These are phyloP conservation scores for Pseudocercospora ulei DNA, from an alignment of 2,329 filamentous ascomycete genomes.

Conservation along the genomic window DNA sequence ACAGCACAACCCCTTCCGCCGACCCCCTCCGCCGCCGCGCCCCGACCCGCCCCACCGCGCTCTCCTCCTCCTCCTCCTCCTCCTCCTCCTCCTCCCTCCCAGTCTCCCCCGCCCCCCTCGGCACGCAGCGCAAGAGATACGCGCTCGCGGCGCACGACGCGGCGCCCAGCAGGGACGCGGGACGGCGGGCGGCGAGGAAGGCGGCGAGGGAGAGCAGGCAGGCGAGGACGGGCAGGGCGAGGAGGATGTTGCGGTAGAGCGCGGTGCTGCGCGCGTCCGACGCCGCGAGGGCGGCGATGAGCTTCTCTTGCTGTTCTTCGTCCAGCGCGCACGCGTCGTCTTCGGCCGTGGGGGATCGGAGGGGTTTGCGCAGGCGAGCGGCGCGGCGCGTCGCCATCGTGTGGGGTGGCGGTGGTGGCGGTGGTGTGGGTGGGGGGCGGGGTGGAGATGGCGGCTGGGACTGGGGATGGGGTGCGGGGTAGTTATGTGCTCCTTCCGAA, in stretches of 20 bases:
- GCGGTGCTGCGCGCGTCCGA: conserved; percentile 42
- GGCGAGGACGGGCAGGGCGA: conserved; percentile 51
- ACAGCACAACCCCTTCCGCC: conserved; percentile 51
- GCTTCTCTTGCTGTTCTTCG: conserved; percentile 59
- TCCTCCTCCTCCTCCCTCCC: conserved; percentile 41
- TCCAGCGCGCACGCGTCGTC: conserved; percentile 55
- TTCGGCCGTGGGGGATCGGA: conserved; percentile 61
- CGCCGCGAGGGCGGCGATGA: conserved; percentile 49
- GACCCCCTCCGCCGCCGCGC: conserved; percentile 37
- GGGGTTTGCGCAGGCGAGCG: conserved; percentile 57
- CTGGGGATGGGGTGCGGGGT: too few species aligned
- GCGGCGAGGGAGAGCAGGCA: conserved; percentile 47
- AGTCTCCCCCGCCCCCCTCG: conserved; percentile 43
- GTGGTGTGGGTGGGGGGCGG: conserved; percentile 2
- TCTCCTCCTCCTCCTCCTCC: conserved; percentile 35
- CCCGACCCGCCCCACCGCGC: conserved; percentile 27
- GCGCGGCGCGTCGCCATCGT: conserved; percentile 9
- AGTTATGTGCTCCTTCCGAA: too few species aligned
- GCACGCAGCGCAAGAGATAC: conserved; percentile 46
- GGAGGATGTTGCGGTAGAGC: conserved; percentile 42
- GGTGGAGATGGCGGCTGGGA: too few species aligned
- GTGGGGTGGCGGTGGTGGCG: neutral
- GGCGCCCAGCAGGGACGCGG: conserved; percentile 50
- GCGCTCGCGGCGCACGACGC: too few species aligned
- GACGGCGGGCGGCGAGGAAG: conserved; percentile 38